Conservation (phyloP, 345 rosid species). For the Gossypium bickii region DNA sequence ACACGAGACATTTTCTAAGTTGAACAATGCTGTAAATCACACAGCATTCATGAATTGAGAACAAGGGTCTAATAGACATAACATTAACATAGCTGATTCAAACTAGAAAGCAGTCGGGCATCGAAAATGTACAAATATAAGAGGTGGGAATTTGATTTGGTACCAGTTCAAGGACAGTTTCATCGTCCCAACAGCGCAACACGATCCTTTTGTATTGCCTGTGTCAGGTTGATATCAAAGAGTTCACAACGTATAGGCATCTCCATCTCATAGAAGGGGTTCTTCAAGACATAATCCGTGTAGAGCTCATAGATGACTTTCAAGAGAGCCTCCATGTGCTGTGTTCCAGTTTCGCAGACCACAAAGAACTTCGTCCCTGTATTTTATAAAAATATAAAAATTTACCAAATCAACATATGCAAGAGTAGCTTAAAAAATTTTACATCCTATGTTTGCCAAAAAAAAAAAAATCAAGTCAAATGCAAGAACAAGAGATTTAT, state of each 20-base stretch:
- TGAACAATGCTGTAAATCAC: not conserved
- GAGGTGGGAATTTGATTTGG: slow-evolving; percentile 5
- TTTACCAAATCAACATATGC: not conserved
- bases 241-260: slow-evolving; percentile 99
- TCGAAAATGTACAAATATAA: not conserved
- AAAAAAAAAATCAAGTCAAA: not conserved
- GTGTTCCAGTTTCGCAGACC: slow-evolving; percentile 86
- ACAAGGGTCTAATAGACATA: not conserved
- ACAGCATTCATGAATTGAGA: not conserved
- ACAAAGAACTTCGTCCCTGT: slow-evolving; percentile 96
- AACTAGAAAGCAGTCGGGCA: not conserved
- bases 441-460: not conserved
- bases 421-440: not conserved
- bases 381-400: slow-evolving; percentile 1
- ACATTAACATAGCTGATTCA: not conserved
- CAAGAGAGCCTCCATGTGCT: slow-evolving; percentile 75
- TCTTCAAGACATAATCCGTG: slow-evolving; percentile 91
- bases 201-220: slow-evolving; percentile 75
- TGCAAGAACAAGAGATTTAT: not conserved
- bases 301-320: slow-evolving; percentile 75
- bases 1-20: not conserved
- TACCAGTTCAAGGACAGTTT: slow-evolving; percentile 5
- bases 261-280: slow-evolving; percentile 98
- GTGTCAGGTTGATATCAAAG: slow-evolving; percentile 76
- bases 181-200: slow-evolving; percentile 63